Conservation (phyloP, 495 filamentous ascomycete genomes). For the Lentithecium fluviatile region DNA sequence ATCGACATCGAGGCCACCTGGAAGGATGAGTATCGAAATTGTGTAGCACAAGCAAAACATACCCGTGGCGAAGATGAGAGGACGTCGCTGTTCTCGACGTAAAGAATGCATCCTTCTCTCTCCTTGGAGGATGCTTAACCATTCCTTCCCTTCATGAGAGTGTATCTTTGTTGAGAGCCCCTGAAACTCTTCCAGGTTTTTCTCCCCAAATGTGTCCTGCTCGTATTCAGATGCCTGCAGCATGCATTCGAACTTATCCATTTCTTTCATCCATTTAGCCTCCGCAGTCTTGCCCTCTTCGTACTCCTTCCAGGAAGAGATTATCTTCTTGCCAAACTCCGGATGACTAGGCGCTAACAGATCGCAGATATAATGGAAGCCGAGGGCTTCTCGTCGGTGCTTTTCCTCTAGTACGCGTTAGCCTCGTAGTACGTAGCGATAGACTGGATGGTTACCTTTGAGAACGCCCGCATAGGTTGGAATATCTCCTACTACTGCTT, state of each 20-base stretch:
- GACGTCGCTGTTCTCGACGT: not conserved
- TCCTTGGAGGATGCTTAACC: not conserved
- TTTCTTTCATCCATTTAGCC: not conserved
- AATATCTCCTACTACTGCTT: not conserved
- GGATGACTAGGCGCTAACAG: not conserved
- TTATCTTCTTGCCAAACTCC: not conserved
- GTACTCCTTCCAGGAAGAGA: not conserved
- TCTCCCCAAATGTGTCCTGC: not conserved
- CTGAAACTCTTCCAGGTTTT: constrained; percentile 7
- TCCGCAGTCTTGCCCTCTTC: not conserved
- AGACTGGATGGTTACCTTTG: not conserved
- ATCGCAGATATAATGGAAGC: not conserved
- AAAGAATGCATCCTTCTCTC: not conserved
- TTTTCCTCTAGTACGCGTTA: not conserved
- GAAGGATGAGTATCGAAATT: not conserved
- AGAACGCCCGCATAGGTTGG: not conserved
- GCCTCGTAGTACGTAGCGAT: not conserved
- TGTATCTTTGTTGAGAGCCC: not conserved
- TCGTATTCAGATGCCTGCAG: constrained; percentile 5
- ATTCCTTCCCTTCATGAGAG: not conserved
- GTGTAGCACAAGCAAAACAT: no score
- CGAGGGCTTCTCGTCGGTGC: not conserved
- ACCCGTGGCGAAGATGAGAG: not conserved
- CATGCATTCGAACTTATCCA: constrained; percentile 2
- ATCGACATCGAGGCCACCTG: not conserved